These are phyloP conservation scores for Exophiala calicioides DNA, from an alignment of 2,329 filamentous ascomycete genomes.

Conservation along the genomic window DNA sequence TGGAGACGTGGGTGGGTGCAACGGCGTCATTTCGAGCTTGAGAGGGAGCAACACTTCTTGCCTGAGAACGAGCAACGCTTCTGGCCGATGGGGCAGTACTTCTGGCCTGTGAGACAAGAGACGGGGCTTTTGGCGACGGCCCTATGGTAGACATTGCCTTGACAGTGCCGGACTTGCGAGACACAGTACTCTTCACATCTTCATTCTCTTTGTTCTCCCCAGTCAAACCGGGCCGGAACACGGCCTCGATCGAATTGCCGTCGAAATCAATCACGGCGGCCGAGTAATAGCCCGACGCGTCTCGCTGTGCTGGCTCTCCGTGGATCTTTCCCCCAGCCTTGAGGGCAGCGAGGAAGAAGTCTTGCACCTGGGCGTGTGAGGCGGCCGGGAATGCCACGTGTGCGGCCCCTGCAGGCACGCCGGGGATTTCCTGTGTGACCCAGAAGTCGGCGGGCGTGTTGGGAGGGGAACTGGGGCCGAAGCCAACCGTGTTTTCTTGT, in stretches of 20 bases:
- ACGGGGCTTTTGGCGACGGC: conserved; percentile 2
- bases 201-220: conserved; percentile 36
- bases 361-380: conserved; percentile 64
- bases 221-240: conserved; percentile 63
- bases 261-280: conserved; percentile 73
- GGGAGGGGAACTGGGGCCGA: conserved; percentile 54
- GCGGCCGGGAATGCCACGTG: conserved; percentile 70
- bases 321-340: conserved; percentile 64
- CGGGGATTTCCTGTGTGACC: conserved; percentile 61
- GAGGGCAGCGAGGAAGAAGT: conserved; percentile 70
- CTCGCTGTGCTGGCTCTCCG: conserved; percentile 56
- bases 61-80: conserved; percentile 9
- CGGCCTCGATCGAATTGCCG: conserved; percentile 79
- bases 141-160: conserved; percentile 16
- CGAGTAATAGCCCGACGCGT: conserved; percentile 60
- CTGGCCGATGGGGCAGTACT: conserved; percentile 9
- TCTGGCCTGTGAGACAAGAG: conserved; percentile 13
- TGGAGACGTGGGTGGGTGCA: too few species aligned
- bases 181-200: conserved; percentile 29
- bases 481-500: conserved; percentile 61
- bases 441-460: conserved; percentile 61
- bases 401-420: conserved; percentile 54
- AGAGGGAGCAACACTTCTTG: conserved; percentile 6
- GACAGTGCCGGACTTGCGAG: conserved; percentile 7
- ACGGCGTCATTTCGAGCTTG: conserved; percentile 7